phyloP scores from a whole-genome alignment of 768 basidiomycete species.

The Russula ochroleuca region DNA sequence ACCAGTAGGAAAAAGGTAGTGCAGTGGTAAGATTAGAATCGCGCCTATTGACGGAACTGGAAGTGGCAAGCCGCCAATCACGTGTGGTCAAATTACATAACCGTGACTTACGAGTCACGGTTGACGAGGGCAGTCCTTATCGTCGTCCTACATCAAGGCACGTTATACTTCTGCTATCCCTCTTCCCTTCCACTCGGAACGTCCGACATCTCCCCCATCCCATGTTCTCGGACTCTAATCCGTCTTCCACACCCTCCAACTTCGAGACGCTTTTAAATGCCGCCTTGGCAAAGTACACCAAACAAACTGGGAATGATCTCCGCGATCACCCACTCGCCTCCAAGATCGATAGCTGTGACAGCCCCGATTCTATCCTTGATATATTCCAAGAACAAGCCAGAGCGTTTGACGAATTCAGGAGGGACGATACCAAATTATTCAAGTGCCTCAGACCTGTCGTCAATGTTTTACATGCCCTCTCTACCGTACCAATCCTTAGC shows the following conservation, averaged over 20 bases:
- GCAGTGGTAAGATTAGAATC: no score
- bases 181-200: background rate
- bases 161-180: no score
- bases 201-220: background rate
- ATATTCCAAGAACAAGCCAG: background rate
- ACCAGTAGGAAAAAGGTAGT: no score
- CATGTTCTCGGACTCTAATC: background rate
- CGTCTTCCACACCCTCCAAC: background rate
- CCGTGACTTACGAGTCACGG: no score
- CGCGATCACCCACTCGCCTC: background rate
- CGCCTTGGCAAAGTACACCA: background rate
- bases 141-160: no score
- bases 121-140: no score
- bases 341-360: background rate
- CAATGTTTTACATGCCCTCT: background rate
- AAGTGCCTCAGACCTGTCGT: background rate
- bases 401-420: background rate
- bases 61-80: no score
- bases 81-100: no score
- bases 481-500: background rate
- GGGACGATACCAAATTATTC: background rate
- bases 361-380: background rate
- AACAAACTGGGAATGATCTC: background rate
- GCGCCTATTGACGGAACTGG: no score
- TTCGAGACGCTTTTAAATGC: background rate